Evolutionary conservation across 2,329 filamentous ascomycete species (phyloP), one percentile per base, ranked within the genome.

Genomic region (Erysiphe pulchra): DNA sequence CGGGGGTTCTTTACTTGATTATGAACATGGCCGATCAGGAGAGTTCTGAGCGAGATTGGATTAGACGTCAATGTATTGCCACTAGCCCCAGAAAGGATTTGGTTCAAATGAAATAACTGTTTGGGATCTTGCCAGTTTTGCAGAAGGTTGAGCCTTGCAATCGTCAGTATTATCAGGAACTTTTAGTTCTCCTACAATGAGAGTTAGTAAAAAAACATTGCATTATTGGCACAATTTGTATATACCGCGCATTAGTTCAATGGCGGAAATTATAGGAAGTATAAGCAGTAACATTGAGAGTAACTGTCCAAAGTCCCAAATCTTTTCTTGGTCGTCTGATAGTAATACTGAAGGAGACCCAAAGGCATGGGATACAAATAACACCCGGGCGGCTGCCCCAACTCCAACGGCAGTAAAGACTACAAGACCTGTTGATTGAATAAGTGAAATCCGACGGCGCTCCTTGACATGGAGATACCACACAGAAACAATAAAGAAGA

Each of bases 241-340:
- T 54, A 66, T 64, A 50, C 70, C 69, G 50, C 70, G 57, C 42
- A 68, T 58, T 45, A 78, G 73, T 56, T 78, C 75, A 28, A 77
- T 56, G 2, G 67, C 65, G 2, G 68, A 72, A 2, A 79, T 64
- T 13, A 77, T 53, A 1, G 74, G 73, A 52, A 78, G 58, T n/a
- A 70, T 56, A 24, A 77, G 60, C 53, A 78, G 61, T 50, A 77
- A 58, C 51, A 77, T 59, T 1, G 70, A 69, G 28, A 79, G 60
- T 47, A 77, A 58, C 58, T 76, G 72, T 0, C 74, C 75, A 52
- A 77, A 80, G 50, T 67, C 71, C 73, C 73, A 78, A 11, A 62
- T 60, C 48, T 62, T 68, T 59, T 78, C 74, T 18, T 64, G 66
- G 0, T 59, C 47, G 47, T 75, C 73, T 6, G 56, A 55, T 2